Evolutionary conservation across 2,329 filamentous ascomycete species (phyloP), one percentile per base, ranked within the genome.

Genomic region (Pseudocercospora fuligena): DNA sequence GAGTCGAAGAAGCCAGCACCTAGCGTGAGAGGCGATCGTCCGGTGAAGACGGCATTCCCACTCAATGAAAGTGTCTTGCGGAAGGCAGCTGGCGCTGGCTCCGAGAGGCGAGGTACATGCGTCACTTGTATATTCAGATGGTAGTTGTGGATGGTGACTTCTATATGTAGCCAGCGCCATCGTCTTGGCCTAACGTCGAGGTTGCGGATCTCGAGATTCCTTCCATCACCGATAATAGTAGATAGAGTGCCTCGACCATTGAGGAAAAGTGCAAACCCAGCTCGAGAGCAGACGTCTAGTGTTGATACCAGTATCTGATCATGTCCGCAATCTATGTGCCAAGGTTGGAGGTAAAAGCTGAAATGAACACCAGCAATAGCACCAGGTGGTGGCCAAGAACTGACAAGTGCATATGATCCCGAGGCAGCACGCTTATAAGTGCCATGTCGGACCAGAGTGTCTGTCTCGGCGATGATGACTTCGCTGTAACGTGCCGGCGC

Each of bases 91-190:
- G 57, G 57, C 9, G 57, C 57, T 25, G 57, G 57, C 14, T 60
- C 57, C 1, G 57, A 60, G 5, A 60, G 40, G 16, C 57, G 57
- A 25, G 33, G 57, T n/a, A 60, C 6, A 16, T 60, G 57, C 8
- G 49, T 54, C 6, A 27, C 60, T 23, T 54, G n/a, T 5, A 62
- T 19, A 7, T 12, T 23, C 9, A 62, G 14, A 40, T 36, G 60
- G 14, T 40, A 25, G 27, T 25, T 29, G 12, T 53, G 23, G 14
- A 62, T 40, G 16, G 60, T 54, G 33, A 49, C 47, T 40, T 40
- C 31, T 11, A 56, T 14, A 16, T 54, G 60, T n/a, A 53, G 19
- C 60, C 60, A 62, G 12, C 60, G 46, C 60, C 60, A 62, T 25
- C 60, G 14, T n/a, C 60, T 29, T 12, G 31, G 60, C 16, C 43